Conservation (phyloP, 208 protist species). For the Blechomonas ayalai region DNA sequence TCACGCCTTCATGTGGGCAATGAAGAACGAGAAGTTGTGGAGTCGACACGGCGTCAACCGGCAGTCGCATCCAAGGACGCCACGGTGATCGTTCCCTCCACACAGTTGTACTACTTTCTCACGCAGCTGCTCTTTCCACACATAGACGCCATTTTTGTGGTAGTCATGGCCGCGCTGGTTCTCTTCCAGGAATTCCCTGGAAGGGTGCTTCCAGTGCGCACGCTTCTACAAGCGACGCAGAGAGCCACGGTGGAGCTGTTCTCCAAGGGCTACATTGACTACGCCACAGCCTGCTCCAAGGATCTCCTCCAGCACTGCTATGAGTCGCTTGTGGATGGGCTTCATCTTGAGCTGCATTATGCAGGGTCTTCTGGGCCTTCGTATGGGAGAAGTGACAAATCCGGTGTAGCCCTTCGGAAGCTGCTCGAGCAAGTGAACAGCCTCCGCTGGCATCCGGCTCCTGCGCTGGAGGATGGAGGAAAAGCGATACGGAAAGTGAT, state of each 20-base stretch:
- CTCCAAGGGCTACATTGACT: constrained; percentile 16
- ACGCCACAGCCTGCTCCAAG: constrained; percentile 32
- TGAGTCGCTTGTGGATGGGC: constrained; percentile 3
- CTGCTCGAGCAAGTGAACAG: constrained; percentile 17
- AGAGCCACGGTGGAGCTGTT: constrained; percentile 9
- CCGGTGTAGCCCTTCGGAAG: no score
- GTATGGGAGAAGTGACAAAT: no score
- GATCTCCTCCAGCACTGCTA: constrained; percentile 37
- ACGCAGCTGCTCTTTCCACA: constrained; percentile 51
- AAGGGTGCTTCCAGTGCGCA: background rate
- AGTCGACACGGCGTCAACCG: no score
- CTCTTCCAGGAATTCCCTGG: constrained; percentile 9
- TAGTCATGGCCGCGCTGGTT: constrained; percentile 9
- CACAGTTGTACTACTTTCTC: constrained; percentile 38
- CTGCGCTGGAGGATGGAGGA: constrained; percentile 1
- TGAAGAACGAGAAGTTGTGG: background rate
- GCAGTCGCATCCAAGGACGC: no score
- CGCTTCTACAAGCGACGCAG: background rate
- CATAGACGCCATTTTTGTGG: constrained; percentile 35
- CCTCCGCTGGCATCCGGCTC: constrained; percentile 15
- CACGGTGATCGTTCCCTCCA: constrained; percentile 5
- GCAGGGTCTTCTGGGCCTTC: no score
- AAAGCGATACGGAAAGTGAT: constrained; percentile 9
- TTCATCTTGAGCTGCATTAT: no score
- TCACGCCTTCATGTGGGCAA: constrained; percentile 20